Conservation (phyloP, 305 asterid species). For the Solanum hybrid region DNA sequence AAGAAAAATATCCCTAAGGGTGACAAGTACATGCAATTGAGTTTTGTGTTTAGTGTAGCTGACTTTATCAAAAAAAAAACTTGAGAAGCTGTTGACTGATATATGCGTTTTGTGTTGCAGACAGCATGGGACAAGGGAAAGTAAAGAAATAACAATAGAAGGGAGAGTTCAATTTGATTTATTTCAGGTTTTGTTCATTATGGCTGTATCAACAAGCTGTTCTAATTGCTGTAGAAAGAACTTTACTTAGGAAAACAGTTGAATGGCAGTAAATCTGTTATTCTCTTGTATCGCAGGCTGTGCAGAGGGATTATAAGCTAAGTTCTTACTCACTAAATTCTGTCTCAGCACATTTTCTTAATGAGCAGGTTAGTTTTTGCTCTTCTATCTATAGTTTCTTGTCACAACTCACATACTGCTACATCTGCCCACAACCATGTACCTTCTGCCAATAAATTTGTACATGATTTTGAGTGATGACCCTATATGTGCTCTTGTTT, state of each 20-base stretch:
- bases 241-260: background rate
- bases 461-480: background rate
- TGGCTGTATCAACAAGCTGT: background rate
- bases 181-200: constrained; percentile 57
- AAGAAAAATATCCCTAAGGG: background rate
- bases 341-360: constrained; percentile 98
- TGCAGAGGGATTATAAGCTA: constrained; percentile 92
- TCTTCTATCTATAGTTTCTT: background rate
- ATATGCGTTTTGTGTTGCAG: constrained; percentile 45
- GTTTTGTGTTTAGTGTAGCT: background rate
- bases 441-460: background rate
- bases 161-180: constrained; percentile 99
- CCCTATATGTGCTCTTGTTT: background rate
- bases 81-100: constrained; percentile 13
- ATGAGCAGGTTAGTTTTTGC: constrained; percentile 65
- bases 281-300: constrained; percentile 41
- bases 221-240: background rate
- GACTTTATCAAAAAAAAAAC: background rate
- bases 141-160: constrained; percentile 92
- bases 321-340: constrained; percentile 96
- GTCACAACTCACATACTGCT: background rate
- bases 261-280: background rate
- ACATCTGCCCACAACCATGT: background rate
- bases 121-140: constrained; percentile 89
- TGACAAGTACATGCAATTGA: background rate